phyloP scores from a whole-genome alignment of 2,329 filamentous ascomycete genomes.

The Ophiostoma perfectum region DNA sequence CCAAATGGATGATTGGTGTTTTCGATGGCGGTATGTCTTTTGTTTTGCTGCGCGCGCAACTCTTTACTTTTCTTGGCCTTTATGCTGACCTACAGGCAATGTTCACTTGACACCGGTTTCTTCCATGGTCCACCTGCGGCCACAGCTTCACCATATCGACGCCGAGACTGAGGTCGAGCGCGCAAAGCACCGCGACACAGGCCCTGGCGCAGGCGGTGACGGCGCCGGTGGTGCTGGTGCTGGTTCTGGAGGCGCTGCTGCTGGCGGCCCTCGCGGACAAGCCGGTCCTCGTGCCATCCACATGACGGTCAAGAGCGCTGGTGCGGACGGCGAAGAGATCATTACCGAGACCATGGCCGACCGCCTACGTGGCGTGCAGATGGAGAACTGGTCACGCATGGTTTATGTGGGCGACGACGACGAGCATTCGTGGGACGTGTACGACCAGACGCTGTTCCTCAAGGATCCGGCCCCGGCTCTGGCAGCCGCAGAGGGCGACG shows the following conservation, averaged over 20 bases:
- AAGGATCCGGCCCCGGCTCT: slow-evolving; percentile 25
- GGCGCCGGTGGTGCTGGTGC: slow-evolving; percentile 22
- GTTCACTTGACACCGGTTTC: slow-evolving; percentile 80
- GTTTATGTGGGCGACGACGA: slow-evolving; percentile 78
- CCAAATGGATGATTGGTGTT: slow-evolving; percentile 87
- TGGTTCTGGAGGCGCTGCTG: background rate
- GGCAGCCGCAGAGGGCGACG: slow-evolving; percentile 25
- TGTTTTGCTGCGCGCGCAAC: background rate
- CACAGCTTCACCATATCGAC: slow-evolving; percentile 89
- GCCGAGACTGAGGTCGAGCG: slow-evolving; percentile 69
- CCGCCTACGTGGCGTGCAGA: slow-evolving; percentile 70
- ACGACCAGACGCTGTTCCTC: slow-evolving; percentile 66
- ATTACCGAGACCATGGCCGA: slow-evolving; percentile 67
- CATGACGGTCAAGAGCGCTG: slow-evolving; percentile 75
- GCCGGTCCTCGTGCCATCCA: slow-evolving; percentile 70
- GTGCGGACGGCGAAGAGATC: slow-evolving; percentile 53
- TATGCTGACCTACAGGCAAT: slow-evolving; percentile 51
- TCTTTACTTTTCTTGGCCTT: background rate
- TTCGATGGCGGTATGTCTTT: slow-evolving; percentile 66
- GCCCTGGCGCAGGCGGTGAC: slow-evolving; percentile 31
- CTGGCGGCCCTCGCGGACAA: slow-evolving; percentile 26
- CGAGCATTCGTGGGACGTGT: slow-evolving; percentile 68
- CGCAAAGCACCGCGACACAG: slow-evolving; percentile 25
- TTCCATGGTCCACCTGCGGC: slow-evolving; percentile 80
- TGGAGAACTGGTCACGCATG: slow-evolving; percentile 75